Percentiles rank a stretch among this genome's conserved stretches.
Evolutionary conservation across 2,329 filamentous ascomycete genomes (phyloP).

Genomic region (Leptodontidium sp.): DNA sequence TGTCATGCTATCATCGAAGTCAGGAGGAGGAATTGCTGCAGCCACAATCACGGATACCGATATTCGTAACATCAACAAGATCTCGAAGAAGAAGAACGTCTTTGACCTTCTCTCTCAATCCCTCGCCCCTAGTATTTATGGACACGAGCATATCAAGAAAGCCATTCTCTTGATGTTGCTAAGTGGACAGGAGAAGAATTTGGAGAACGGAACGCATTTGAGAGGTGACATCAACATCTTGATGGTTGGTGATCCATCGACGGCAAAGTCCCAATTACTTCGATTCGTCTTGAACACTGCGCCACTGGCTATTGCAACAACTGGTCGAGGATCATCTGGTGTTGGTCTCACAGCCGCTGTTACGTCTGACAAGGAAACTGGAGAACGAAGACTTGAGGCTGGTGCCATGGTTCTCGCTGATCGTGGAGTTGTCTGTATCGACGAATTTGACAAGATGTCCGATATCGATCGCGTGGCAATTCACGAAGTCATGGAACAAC

Average conservation of each 20-base stretch:
- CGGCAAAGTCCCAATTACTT: conserved; percentile 96
- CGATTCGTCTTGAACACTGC: conserved; percentile 98
- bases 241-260: conserved; percentile 98
- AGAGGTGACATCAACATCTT: conserved; percentile 99
- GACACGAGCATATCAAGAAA: conserved; percentile 97
- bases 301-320: conserved; percentile 94
- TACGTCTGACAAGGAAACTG: conserved; percentile 96
- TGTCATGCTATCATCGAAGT: conserved; percentile 93
- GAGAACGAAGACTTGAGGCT: conserved; percentile 91
- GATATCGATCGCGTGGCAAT: conserved; percentile 98
- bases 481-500: conserved; percentile 99
- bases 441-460: conserved; percentile 99
- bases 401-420: conserved; percentile 99
- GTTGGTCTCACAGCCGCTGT: conserved; percentile 98
- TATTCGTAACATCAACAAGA: conserved; percentile 98
- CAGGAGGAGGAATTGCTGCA: conserved; percentile 90
- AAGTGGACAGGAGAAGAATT: conserved; percentile 96
- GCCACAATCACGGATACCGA: conserved; percentile 94
- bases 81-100: conserved; percentile 91
- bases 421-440: conserved; percentile 96
- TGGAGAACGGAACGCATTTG: conserved; percentile 97
- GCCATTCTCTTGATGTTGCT: conserved; percentile 95
- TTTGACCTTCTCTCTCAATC: conserved; percentile 95
- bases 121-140: conserved; percentile 94
- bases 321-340: conserved; percentile 93